A percentile compares a stretch with the other conserved stretches of the same genome.
Evolutionary conservation across 2,329 filamentous ascomycete genomes (phyloP).

Genomic region (Basipetospora chlamydospora): DNA sequence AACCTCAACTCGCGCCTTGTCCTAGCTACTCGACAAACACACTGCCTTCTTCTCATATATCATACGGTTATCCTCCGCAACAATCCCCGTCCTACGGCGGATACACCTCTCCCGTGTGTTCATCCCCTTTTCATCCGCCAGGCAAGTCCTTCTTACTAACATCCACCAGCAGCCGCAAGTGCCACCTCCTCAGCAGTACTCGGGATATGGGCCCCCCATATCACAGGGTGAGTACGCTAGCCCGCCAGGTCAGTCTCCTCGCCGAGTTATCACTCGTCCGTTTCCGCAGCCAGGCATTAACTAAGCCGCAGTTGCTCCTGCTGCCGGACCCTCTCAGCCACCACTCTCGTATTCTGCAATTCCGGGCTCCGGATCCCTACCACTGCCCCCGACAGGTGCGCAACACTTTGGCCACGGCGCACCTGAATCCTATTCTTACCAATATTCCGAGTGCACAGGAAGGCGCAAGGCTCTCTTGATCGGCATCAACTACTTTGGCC

Average conservation of each 20-base stretch:
- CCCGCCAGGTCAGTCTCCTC: neutral
- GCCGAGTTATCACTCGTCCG: neutral
- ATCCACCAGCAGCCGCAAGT: neutral
- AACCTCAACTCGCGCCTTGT: neutral
- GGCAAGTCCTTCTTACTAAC: neutral
- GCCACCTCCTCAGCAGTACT: neutral
- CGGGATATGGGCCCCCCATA: neutral
- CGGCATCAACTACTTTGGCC: constrained; percentile 93
- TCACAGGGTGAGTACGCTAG: too few species aligned
- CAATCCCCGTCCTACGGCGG: neutral
- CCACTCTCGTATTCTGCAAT: neutral
- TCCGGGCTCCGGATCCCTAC: constrained; percentile 18
- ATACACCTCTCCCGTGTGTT: constrained; percentile 1
- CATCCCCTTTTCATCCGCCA: neutral
- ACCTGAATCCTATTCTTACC: constrained; percentile 65
- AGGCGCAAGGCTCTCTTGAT: constrained; percentile 79
- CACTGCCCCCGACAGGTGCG: constrained; percentile 48
- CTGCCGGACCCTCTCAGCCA: neutral
- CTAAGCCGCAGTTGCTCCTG: too few species aligned
- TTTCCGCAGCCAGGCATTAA: neutral
- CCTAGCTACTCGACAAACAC: neutral
- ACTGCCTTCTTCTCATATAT: neutral
- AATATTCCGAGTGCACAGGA: constrained; percentile 83
- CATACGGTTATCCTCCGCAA: constrained; percentile 1
- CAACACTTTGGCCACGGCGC: constrained; percentile 70